Base-by-base conservation (phyloP, 305 asterid species). In the Fraxinus baroniana region DNA sequence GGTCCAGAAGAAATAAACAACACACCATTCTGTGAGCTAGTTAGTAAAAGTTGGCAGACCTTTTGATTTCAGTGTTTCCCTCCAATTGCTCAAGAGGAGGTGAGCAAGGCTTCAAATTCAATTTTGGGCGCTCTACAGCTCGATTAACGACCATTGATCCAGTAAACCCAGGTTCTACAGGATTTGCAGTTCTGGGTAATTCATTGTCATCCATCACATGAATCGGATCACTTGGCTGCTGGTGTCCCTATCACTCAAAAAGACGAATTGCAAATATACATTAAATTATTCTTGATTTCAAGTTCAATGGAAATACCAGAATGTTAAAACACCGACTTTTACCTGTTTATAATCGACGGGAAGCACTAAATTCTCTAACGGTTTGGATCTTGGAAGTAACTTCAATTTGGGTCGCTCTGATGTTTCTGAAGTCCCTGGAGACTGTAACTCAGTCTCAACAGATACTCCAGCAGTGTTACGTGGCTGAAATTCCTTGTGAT, bases 361-460 rank as follows among this genome's bases (percentile, higher is more conserved):
- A 26, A 86, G 85, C 78, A 88, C 96, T 71, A 83, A 78, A 83
- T 49, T 80, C 82, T 92, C 98, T 74, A 95, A 68, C 1, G 98
- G 99, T 83, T 92, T 95, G 86, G 99, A 93, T 89, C 98, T 91
- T 20, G 98, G 98, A 78, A 93, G 97, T 82, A 95, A 89, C 87
- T 94, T 95, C 89, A 95, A 84, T 80, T 95, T 95, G 60, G 96
- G 97, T 64, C 97, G 89, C 77, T 91, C 98, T 7, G 88, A 82
- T 79, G 90, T 64, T 86, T 90, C 98, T 37, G 89, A 84, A 75
- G 92, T 88, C 76, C 82, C 85, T 46, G 84, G 30, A 28, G 94
- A 55, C 83, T 80, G 92, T 71, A 83, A 80, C 80, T 87, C 95
- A 33, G 90, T n/a, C 83, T 86, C 91, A 32, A 81, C 88, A 64